Evolutionary conservation across 768 basidiomycete genomes (phyloP).

Genomic region (Psilocybe cubensis): DNA sequence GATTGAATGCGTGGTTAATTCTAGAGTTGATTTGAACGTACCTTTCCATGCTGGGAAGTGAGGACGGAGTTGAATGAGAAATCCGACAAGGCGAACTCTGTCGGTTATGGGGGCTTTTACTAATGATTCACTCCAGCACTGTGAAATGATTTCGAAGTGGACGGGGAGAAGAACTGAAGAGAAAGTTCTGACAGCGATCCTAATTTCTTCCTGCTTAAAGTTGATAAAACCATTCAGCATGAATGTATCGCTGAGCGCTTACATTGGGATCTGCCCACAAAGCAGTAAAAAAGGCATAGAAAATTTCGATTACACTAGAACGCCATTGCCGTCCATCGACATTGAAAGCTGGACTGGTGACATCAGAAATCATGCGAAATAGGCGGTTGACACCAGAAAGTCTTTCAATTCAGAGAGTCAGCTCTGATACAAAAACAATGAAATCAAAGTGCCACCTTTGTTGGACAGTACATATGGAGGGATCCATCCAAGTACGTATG

Average conservation of each 20-base stretch:
- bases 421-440: neutral
- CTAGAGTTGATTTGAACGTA: constrained; percentile 23
- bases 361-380: constrained; percentile 69
- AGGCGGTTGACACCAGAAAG: constrained; percentile 55
- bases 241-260: constrained; percentile 11
- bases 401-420: constrained; percentile 32
- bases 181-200: constrained; percentile 59
- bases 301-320: constrained; percentile 59
- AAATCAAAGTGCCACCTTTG: constrained; percentile 45
- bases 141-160: constrained; percentile 66
- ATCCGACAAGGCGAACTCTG: constrained; percentile 59
- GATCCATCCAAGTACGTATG: constrained; percentile 42
- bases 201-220: constrained; percentile 65
- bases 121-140: constrained; percentile 70
- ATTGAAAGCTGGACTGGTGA: constrained; percentile 62
- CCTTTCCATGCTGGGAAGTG: constrained; percentile 73
- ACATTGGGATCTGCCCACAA: constrained; percentile 71
- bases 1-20: constrained; percentile 1
- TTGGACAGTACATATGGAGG: constrained; percentile 45
- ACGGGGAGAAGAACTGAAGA: constrained; percentile 63
- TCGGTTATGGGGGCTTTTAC: constrained; percentile 58
- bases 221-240: neutral
- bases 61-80: constrained; percentile 69
- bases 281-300: constrained; percentile 60
- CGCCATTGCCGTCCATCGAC: constrained; percentile 74